Evolutionary conservation across 495 filamentous ascomycete species (phyloP).

Genomic region (Aspergillus sparsus): DNA sequence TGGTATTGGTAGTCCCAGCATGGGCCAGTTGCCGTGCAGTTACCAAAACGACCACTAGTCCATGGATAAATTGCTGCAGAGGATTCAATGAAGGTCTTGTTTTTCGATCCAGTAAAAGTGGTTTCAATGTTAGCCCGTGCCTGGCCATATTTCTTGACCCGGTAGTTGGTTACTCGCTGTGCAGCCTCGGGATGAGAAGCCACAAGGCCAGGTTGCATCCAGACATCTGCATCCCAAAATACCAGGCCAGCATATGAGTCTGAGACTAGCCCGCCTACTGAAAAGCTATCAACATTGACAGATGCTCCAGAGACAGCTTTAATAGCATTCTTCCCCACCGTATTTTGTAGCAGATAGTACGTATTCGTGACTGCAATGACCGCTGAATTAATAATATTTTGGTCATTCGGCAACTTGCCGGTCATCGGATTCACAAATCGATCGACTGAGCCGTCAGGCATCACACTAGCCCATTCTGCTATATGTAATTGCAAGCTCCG

Average conservation of each 20-base stretch:
- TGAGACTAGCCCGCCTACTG: conserved; percentile 61
- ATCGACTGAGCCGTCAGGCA: conserved; percentile 61
- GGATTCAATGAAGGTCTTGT: conserved; percentile 51
- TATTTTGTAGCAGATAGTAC: conserved; percentile 73
- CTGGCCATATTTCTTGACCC: conserved; percentile 52
- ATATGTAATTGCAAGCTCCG: conserved; percentile 51
- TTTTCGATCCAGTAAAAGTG: conserved; percentile 49
- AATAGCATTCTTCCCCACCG: conserved; percentile 55
- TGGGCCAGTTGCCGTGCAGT: conserved; percentile 66
- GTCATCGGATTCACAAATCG: conserved; percentile 58
- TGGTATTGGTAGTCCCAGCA: conserved; percentile 64
- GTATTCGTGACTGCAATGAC: conserved; percentile 65
- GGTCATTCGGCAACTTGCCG: conserved; percentile 60
- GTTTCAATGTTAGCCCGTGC: conserved; percentile 54
- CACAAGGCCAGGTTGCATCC: conserved; percentile 67
- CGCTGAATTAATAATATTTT: conserved; percentile 59
- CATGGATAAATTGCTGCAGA: conserved; percentile 61
- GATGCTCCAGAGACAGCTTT: conserved; percentile 37
- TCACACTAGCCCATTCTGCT: conserved; percentile 56
- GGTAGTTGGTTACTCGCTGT: conserved; percentile 60
- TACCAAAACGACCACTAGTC: conserved; percentile 64
- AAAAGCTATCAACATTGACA: conserved; percentile 58
- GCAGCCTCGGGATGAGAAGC: conserved; percentile 58
- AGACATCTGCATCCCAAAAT: conserved; percentile 68
- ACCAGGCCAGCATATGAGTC: conserved; percentile 63